Percentiles rank a stretch among this genome's conserved stretches.
These are phyloP conservation scores for Zymoseptoria brevis DNA, from an alignment of 2,329 filamentous ascomycete species.

Conservation along the genomic window DNA sequence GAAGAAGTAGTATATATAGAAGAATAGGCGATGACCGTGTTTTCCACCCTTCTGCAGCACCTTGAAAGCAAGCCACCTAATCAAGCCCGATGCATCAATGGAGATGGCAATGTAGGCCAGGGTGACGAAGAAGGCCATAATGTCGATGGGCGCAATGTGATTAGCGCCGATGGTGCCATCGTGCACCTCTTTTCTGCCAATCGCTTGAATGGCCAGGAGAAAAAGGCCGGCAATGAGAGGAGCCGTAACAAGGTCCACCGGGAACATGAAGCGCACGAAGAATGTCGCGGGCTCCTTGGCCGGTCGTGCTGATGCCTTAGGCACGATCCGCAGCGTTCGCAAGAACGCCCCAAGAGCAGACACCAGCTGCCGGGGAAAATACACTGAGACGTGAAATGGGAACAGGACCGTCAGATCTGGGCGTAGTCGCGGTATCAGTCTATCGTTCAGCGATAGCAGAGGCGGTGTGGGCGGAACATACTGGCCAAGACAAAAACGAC, in stretches of 20 bases:
- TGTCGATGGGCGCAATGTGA: slow-evolving; percentile 61
- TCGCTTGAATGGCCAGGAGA: slow-evolving; percentile 60
- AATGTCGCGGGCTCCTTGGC: no score
- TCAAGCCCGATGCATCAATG: slow-evolving; percentile 66
- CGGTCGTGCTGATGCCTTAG: slow-evolving; percentile 32
- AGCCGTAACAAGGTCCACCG: slow-evolving; percentile 63
- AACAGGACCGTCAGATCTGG: slow-evolving; percentile 62
- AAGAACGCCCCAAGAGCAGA: slow-evolving; percentile 40
- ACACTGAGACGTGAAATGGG: slow-evolving; percentile 58
- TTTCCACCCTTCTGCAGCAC: slow-evolving; percentile 60
- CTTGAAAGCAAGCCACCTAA: slow-evolving; percentile 62
- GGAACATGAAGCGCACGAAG: slow-evolving; percentile 39
- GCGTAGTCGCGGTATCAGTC: not conserved
- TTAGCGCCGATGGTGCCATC: slow-evolving; percentile 60
- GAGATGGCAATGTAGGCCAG: slow-evolving; percentile 67
- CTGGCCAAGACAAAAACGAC: slow-evolving; percentile 62
- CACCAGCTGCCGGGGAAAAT: slow-evolving; percentile 46
- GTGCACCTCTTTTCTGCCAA: slow-evolving; percentile 58
- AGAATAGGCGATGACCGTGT: slow-evolving; percentile 60
- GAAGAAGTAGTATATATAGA: slow-evolving; percentile 67
- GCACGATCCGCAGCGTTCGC: slow-evolving; percentile 46
- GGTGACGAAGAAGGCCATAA: slow-evolving; percentile 69
- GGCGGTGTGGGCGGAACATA: slow-evolving; percentile 37
- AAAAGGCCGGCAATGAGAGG: slow-evolving; percentile 65
- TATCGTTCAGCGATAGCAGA: not conserved